phyloP scores from a whole-genome alignment of 2,329 filamentous ascomycete genomes.

The Xylariales sp. region DNA sequence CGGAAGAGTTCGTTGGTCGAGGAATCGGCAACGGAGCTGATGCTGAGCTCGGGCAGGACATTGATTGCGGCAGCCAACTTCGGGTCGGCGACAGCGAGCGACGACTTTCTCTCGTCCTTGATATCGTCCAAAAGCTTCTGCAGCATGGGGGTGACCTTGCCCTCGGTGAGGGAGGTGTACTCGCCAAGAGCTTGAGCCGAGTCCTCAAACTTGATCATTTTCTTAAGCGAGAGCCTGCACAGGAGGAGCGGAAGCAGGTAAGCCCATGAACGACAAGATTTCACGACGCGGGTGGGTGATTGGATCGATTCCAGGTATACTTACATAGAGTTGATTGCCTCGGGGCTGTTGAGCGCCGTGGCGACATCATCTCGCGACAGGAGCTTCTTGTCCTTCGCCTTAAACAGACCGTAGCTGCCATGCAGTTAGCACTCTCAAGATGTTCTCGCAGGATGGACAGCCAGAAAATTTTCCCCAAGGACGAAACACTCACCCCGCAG shows the following conservation, averaged over 20 bases:
- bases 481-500: conserved; percentile 59
- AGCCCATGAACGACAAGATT: too few species aligned
- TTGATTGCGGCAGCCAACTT: conserved; percentile 90
- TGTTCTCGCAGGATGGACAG: conserved; percentile 1
- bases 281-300: too few species aligned
- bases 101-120: conserved; percentile 97
- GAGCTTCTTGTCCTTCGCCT: conserved; percentile 97
- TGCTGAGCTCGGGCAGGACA: conserved; percentile 82
- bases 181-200: conserved; percentile 87
- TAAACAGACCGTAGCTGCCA: conserved; percentile 90
- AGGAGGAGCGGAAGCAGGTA: too few species aligned
- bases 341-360: conserved; percentile 70
- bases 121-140: conserved; percentile 77
- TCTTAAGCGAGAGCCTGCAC: conserved; percentile 83
- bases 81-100: conserved; percentile 87
- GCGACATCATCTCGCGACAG: conserved; percentile 81
- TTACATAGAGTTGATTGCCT: conserved; percentile 83
- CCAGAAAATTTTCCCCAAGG: conserved; percentile 4
- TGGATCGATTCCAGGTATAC: conserved; percentile 36
- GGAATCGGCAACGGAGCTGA: conserved; percentile 77
- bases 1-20: conserved; percentile 86
- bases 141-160: conserved; percentile 89
- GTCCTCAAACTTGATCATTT: conserved; percentile 96
- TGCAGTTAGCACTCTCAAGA: conserved; percentile 14
- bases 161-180: conserved; percentile 81